Evolutionary conservation across 2,329 filamentous ascomycete species (phyloP).

Genomic region (Neonectria magnoliae): DNA sequence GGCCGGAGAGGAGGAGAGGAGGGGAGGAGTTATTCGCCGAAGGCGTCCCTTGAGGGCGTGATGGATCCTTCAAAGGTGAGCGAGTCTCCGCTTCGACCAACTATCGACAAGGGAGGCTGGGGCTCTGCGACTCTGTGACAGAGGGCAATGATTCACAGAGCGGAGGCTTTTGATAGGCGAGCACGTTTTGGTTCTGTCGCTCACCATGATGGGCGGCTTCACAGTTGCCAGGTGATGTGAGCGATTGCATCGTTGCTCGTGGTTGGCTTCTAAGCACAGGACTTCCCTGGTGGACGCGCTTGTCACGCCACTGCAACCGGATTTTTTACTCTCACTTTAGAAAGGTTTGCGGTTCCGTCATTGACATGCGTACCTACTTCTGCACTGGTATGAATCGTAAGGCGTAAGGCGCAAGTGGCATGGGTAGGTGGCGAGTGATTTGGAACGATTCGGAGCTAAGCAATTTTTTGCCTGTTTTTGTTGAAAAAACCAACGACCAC

Average conservation of each 20-base stretch:
- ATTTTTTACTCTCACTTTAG: not conserved
- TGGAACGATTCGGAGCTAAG: not conserved
- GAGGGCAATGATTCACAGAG: slow-evolving; percentile 21
- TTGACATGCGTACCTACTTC: not conserved
- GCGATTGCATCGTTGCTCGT: not conserved
- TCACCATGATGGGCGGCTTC: not conserved
- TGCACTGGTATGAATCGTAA: not conserved
- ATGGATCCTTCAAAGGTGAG: slow-evolving; percentile 5
- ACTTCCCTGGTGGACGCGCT: not conserved
- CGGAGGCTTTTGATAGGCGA: slow-evolving; percentile 7
- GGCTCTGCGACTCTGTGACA: slow-evolving; percentile 18
- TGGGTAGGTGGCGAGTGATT: not conserved
- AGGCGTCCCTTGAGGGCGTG: slow-evolving; percentile 5
- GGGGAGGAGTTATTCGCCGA: not conserved
- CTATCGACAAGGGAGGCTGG: slow-evolving; percentile 1
- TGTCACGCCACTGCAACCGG: slow-evolving; percentile 5
- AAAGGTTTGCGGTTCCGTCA: not conserved
- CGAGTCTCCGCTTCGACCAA: not conserved
- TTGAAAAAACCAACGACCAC: not conserved
- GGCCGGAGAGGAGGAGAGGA: not conserved
- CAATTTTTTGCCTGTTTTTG: not conserved
- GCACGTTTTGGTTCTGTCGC: slow-evolving; percentile 2
- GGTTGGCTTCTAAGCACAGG: not conserved
- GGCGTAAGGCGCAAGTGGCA: not conserved
- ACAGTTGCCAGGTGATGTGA: not conserved